Conservation (phyloP, 1,284 basidiomycete genomes). For the Pseudomicrostroma phylloplanum region DNA sequence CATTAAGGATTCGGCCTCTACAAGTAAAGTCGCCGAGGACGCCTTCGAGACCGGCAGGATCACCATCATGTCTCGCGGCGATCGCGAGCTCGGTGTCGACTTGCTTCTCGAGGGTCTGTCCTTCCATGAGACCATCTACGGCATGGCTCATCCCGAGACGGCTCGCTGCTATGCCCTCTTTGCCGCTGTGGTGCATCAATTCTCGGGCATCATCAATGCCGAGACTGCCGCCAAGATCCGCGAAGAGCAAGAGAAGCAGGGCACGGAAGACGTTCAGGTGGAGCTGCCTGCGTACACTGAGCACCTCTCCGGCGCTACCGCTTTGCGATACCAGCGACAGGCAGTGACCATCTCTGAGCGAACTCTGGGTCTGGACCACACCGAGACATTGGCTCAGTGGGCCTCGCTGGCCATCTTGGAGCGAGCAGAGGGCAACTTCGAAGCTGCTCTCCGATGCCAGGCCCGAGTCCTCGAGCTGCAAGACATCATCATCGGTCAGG, state of each 20-base stretch:
- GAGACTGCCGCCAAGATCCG: constrained; percentile 28
- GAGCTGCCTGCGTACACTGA: constrained; percentile 31
- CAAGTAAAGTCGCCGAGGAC: constrained; percentile 56
- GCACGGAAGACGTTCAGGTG: constrained; percentile 24
- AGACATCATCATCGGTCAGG: constrained; percentile 56
- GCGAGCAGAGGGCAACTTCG: constrained; percentile 52
- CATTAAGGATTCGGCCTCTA: constrained; percentile 56
- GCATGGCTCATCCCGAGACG: constrained; percentile 58
- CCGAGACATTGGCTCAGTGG: constrained; percentile 58
- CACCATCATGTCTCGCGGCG: constrained; percentile 54
- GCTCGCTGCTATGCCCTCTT: constrained; percentile 57
- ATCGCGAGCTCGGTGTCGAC: constrained; percentile 55
- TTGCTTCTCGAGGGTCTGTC: constrained; percentile 57
- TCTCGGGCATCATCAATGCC: constrained; percentile 25
- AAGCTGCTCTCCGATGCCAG: constrained; percentile 55
- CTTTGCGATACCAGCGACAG: constrained; percentile 56
- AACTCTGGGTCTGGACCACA: constrained; percentile 57
- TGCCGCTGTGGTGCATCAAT: constrained; percentile 53
- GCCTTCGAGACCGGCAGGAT: constrained; percentile 57
- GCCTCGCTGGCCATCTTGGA: constrained; percentile 59
- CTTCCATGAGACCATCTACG: constrained; percentile 59
- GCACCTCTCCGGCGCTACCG: constrained; percentile 52
- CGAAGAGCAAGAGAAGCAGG: constrained; percentile 29
- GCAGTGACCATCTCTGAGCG: constrained; percentile 59
- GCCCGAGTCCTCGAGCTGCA: constrained; percentile 56